Evolutionary conservation across 768 basidiomycete genomes (phyloP).

Genomic region (Termitomyces sp.): DNA sequence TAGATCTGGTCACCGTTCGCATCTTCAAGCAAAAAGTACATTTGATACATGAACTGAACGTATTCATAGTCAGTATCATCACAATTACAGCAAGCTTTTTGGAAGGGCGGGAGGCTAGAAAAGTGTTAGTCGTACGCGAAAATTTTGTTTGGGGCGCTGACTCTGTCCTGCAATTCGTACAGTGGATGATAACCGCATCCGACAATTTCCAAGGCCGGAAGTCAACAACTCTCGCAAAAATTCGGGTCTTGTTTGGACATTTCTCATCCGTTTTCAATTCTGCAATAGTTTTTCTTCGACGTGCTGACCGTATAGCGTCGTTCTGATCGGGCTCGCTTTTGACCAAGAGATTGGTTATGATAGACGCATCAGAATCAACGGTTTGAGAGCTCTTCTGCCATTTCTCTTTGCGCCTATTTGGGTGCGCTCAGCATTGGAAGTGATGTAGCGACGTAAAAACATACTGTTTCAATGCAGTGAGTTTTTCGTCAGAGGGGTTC

Average conservation of each 20-base stretch:
- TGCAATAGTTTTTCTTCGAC: constrained; percentile 24
- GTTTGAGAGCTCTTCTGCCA: constrained; percentile 17
- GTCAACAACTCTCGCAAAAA: constrained; percentile 47
- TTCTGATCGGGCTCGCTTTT: neutral
- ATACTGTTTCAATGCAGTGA: constrained; percentile 38
- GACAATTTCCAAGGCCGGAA: constrained; percentile 47
- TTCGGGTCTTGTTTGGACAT: constrained; percentile 31
- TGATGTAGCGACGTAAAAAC: constrained; percentile 7
- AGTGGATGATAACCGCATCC: constrained; percentile 43
- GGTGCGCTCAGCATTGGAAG: neutral
- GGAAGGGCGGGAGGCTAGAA: constrained; percentile 36
- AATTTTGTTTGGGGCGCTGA: constrained; percentile 20
- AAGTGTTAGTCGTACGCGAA: neutral
- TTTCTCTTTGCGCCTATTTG: constrained; percentile 21
- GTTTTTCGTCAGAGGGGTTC: constrained; percentile 22
- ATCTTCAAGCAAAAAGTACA: constrained; percentile 50
- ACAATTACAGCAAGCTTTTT: constrained; percentile 45
- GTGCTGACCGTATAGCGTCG: neutral
- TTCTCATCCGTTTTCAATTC: constrained; percentile 26
- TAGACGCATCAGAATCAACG: neutral
- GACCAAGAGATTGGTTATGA: neutral
- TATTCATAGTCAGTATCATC: constrained; percentile 46
- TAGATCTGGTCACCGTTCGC: constrained; percentile 33
- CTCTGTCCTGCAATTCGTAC: constrained; percentile 47
- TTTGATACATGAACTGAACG: constrained; percentile 39